phyloP scores from a whole-genome alignment of 148 eudicot species.

The Dysphania ambrosioides region DNA sequence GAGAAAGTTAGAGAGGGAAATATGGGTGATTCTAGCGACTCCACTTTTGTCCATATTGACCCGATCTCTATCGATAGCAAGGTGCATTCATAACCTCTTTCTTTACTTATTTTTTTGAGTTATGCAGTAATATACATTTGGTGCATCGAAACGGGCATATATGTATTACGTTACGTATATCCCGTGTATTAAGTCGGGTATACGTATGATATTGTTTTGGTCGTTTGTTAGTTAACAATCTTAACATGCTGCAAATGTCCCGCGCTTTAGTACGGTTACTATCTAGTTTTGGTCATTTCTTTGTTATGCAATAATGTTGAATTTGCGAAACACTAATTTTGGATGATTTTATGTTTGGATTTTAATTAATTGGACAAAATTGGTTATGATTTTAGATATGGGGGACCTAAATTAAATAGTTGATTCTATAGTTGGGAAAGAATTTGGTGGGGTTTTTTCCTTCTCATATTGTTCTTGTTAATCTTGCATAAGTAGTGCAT shows the following conservation, averaged over 20 bases:
- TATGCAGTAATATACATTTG: no score
- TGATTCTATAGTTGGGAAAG: not conserved
- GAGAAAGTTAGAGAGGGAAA: slow-evolving; percentile 2
- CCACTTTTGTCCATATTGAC: slow-evolving; percentile 59
- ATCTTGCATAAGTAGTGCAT: slow-evolving; percentile 4
- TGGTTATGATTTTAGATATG: slow-evolving; percentile 8
- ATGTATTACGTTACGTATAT: no score
- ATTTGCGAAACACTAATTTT: not conserved
- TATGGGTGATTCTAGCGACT: slow-evolving; percentile 65
- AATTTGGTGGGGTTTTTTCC: no score
- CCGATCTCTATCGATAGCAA: slow-evolving; percentile 50
- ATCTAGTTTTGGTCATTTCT: no score
- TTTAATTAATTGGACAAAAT: not conserved
- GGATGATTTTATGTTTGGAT: no score
- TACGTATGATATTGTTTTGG: no score
- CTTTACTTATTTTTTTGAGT: no score
- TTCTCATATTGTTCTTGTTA: not conserved
- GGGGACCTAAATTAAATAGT: slow-evolving; percentile 3
- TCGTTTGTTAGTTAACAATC: no score
- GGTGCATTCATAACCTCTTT: slow-evolving; percentile 34
- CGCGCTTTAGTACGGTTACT: no score
- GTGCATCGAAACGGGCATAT: no score
- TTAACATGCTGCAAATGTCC: no score
- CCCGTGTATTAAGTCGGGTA: no score
- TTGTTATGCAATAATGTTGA: not conserved